Base-by-base conservation (phyloP, 148 eudicot species). In the Chenopodium album region DNA sequence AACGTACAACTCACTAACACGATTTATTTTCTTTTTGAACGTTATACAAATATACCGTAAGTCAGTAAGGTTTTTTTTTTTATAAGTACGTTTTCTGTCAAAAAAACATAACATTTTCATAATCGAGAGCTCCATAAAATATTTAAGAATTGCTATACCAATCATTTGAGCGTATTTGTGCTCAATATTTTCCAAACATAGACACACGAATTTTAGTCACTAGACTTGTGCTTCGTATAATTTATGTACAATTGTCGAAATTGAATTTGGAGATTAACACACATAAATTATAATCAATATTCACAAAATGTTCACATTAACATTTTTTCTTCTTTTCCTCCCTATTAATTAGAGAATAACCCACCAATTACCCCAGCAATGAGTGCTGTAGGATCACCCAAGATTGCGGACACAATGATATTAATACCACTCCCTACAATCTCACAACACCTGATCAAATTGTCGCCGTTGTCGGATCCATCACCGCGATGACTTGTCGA, bases 331-430 rank as follows among this genome's bases (percentile, higher is more conserved):
- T 20, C 9, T 9, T 34, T 4, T 22, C 47, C 26, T 17, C 14
- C 2, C 3, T 41, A 10, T 48, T 73, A 85, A 73, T 76, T 85
- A 29, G 89, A 87, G 29, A 85, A 75, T 67, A 87, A 68, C 73
- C 84, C 82, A 2, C 75, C 87, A 37, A 85, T 60, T 31, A 85
- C 84, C 28, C 78, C 80, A 34, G 84, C 87, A 26, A 87, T 78
- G 47, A 87, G 73, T 46, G 84, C 73, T 7, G 84, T 85, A 32
- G 89, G 89, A 80, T 87, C 89, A 47, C 87, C 89, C 73, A 87
- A 71, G 41, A 87, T 7, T 4, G 89, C 86, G 29, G 89, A 85
- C 7, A 85, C 78, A 52, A 87, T 79, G 59, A 85, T 50, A 44
- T 79, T 82, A 22, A 85, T 54, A 4, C 86, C 87, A 47, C 23